Conservation (phyloP, 352 stramenopile species). For the Globisporangium parvum region DNA sequence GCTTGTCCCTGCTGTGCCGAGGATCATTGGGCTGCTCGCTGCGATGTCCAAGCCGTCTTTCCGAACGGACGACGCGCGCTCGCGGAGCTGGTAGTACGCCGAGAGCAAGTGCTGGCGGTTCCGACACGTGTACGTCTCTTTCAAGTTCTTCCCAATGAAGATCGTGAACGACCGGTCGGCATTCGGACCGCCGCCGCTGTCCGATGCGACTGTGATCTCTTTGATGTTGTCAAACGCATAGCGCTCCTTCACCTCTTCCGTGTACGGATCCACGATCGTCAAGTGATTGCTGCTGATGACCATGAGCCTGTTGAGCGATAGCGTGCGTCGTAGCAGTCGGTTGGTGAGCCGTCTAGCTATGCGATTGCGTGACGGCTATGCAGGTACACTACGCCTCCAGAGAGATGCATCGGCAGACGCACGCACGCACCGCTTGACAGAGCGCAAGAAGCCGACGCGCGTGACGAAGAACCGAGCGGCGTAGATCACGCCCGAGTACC, state of each 20-base stretch:
- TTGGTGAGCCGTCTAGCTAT: neutral
- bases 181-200: constrained; percentile 53
- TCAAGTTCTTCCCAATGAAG: constrained; percentile 81
- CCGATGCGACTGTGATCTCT: constrained; percentile 75
- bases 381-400: neutral
- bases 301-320: constrained; percentile 40
- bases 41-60: constrained; percentile 47
- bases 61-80: constrained; percentile 68
- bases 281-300: constrained; percentile 76
- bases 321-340: constrained; percentile 2
- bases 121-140: constrained; percentile 83
- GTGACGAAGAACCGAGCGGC: constrained; percentile 84
- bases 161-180: constrained; percentile 75
- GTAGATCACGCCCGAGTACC: constrained; percentile 82
- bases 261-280: constrained; percentile 81
- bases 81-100: constrained; percentile 79
- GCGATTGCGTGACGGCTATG: no score
- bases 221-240: constrained; percentile 87
- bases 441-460: constrained; percentile 72
- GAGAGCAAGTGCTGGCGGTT: constrained; percentile 81
- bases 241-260: constrained; percentile 81
- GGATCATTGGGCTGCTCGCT: constrained; percentile 30
- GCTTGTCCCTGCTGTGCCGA: constrained; percentile 19
- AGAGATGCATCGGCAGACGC: neutral
- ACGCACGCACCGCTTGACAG: constrained; percentile 45